Evolutionary conservation across 2,329 filamentous ascomycete species (phyloP), one percentile per base, ranked within the genome.

Genomic region (Alternaria infectoria): DNA sequence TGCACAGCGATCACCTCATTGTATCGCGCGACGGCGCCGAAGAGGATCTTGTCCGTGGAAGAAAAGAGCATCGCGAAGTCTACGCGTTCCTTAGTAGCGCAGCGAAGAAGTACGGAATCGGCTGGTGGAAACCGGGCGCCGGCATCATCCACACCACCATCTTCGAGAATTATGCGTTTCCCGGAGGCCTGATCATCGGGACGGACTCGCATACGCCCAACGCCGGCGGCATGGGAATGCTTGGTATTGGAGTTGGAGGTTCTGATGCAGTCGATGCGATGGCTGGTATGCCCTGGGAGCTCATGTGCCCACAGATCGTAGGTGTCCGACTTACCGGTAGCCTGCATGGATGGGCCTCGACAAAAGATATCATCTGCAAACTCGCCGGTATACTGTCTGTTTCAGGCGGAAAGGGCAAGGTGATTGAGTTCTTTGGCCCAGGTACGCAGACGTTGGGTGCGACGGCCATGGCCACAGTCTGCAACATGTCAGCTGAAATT

Each of bases 1-100:
- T 82, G 0, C 81, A 82, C 52, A 80, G 80, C 43, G 80, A 82
- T 32, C 81, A 82, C 59, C 67, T 82, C 0, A 79, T 81, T 2
- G 74, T 79, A 21, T 76, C 77, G 3, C 71, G 79, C 25, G 71
- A 79, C 43, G 78, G 79, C 1, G 75, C 74, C 1, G 59, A 73
- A 13, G 69, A 72, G 21, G 77, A 81, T 51, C 60, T 78, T 45
- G 43, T 61, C 17, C 71, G 75, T 7, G 77, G 72, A 10, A 60
- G 62, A 9, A 61, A 56, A 11, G 74, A 79, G n/a, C 73, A 80
- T 54, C 61, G 68, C 13, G 80, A 83, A 40, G 80, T 82, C 0
- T 82, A 82, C 56, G 74, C 75, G 0, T 82, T 82, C 40, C 64
- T 81, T 5, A 75, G 74, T 52, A 80, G 77, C 40, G 78, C 79